phyloP scores from a whole-genome alignment of 2,329 filamentous ascomycete species.

The Botrytis paeoniae region DNA sequence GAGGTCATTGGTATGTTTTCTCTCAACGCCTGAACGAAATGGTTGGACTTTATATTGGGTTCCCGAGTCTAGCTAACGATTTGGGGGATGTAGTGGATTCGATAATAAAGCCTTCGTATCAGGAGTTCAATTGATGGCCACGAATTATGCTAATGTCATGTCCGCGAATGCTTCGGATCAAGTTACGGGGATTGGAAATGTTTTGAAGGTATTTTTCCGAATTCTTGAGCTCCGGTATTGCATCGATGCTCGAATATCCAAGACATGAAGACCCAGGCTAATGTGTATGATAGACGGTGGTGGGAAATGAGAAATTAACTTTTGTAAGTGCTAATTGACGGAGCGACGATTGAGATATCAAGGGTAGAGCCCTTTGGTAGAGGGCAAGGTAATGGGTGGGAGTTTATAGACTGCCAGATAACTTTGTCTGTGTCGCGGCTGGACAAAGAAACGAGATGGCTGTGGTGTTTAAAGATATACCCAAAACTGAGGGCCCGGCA shows the following conservation, averaged over 20 bases:
- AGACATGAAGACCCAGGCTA: slow-evolving; percentile 3
- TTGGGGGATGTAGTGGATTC: slow-evolving; percentile 44
- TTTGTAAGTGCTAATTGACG: slow-evolving; percentile 22
- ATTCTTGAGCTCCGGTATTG: background rate
- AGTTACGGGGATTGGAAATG: slow-evolving; percentile 49
- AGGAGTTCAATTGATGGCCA: slow-evolving; percentile 56
- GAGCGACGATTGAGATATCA: background rate
- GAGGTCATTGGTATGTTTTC: slow-evolving; percentile 47
- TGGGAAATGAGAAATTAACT: slow-evolving; percentile 31
- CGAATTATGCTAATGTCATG: slow-evolving; percentile 52
- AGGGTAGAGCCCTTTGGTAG: too few relatives aligned
- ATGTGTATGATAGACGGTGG: slow-evolving; percentile 25
- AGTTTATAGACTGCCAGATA: background rate
- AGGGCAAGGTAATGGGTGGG: too few relatives aligned
- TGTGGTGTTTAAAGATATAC: background rate
- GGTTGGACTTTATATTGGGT: background rate
- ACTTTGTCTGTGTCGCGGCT: background rate
- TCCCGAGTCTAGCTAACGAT: background rate
- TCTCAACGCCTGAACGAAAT: background rate
- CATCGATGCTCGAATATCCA: background rate
- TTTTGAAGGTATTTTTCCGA: slow-evolving; percentile 41
- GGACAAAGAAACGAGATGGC: accelerated
- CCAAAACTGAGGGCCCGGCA: background rate
- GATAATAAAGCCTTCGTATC: slow-evolving; percentile 52
- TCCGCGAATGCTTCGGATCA: slow-evolving; percentile 48